A percentile compares a stretch with the other conserved stretches of the same genome.
Conservation (phyloP, 2,329 filamentous ascomycete genomes). For the Alternaria atra region DNA sequence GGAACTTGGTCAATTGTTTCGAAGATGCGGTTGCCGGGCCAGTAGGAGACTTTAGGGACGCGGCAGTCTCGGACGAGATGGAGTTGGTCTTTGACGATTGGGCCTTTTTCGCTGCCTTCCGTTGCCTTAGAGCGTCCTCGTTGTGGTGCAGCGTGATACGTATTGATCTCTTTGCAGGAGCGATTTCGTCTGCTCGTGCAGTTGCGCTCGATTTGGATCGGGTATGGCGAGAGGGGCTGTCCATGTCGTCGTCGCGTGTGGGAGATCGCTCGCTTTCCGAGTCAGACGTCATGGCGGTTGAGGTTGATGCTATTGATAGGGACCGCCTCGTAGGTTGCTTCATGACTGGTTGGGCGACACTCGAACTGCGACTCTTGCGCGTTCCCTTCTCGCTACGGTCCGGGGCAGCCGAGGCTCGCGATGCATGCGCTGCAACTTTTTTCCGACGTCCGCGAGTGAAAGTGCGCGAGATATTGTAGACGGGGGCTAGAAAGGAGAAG, state of each 20-base stretch:
- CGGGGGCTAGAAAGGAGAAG: conserved; percentile 79
- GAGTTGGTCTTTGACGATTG: conserved; percentile 42
- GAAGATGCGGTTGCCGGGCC: conserved; percentile 71
- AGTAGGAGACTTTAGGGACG: conserved; percentile 90
- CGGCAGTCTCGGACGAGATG: conserved; percentile 59
- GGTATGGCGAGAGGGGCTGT: conserved; percentile 62
- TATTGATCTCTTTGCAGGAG: conserved; percentile 79
- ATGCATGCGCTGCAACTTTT: conserved; percentile 39
- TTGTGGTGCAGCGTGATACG: conserved; percentile 89
- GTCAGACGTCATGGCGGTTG: conserved; percentile 72
- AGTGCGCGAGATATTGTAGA: conserved; percentile 69
- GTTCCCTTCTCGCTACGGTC: conserved; percentile 41
- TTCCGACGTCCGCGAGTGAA: conserved; percentile 52
- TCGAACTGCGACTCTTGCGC: conserved; percentile 42
- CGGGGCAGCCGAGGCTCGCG: conserved; percentile 36
- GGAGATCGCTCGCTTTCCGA: conserved; percentile 68
- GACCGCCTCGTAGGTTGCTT: conserved; percentile 49
- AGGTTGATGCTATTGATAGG: conserved; percentile 59
- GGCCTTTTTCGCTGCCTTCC: conserved; percentile 74
- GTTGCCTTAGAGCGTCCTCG: conserved; percentile 76
- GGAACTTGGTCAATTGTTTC: conserved; percentile 81
- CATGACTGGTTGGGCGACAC: conserved; percentile 31
- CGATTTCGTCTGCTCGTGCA: conserved; percentile 68
- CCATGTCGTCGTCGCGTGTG: conserved; percentile 38
- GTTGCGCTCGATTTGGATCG: conserved; percentile 67